phyloP scores from a whole-genome alignment of 164 flowering plant genomes.

The Aristolochia californica region DNA sequence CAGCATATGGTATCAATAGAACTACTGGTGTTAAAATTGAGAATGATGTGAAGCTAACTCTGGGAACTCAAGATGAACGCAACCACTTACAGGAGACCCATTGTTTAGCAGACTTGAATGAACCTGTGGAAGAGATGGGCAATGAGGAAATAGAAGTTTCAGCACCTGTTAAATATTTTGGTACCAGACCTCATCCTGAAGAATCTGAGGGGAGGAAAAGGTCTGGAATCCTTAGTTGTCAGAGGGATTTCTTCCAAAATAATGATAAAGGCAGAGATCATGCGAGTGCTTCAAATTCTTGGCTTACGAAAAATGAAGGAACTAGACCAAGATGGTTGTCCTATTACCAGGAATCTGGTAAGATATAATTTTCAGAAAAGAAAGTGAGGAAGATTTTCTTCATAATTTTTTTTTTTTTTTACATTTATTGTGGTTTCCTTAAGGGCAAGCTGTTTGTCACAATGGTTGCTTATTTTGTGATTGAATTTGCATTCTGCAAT shows the following conservation, averaged over 20 bases:
- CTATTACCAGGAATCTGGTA: conserved; percentile 27
- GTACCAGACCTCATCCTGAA: conserved; percentile 12
- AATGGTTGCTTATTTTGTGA: too few relatives aligned
- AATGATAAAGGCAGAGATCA: conserved; percentile 10
- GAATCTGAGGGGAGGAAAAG: conserved; percentile 12
- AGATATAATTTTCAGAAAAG: not conserved
- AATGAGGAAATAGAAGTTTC: conserved; percentile 37
- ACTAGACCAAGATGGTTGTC: conserved; percentile 17
- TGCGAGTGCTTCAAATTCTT: conserved; percentile 5
- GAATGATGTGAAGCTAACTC: conserved; percentile 23
- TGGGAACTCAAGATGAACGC: conserved; percentile 16
- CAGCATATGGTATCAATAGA: conserved; percentile 15
- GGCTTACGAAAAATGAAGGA: conserved; percentile 16
- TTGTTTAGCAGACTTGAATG: conserved; percentile 64
- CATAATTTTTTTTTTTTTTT: not conserved
- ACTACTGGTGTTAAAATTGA: conserved; percentile 16
- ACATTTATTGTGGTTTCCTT: too few relatives aligned
- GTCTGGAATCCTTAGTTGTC: conserved; percentile 7
- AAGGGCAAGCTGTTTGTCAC: too few relatives aligned
- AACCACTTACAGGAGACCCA: conserved; percentile 13
- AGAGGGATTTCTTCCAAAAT: conserved; percentile 18
- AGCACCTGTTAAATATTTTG: conserved; percentile 24
- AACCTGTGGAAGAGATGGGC: conserved; percentile 33
- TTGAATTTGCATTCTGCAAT: too few relatives aligned
- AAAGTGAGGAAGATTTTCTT: too few relatives aligned